A percentile compares a stretch with the other conserved stretches of the same genome.
Conservation (phyloP, 805 yeast genomes). For the Komagataella phaffii region DNA sequence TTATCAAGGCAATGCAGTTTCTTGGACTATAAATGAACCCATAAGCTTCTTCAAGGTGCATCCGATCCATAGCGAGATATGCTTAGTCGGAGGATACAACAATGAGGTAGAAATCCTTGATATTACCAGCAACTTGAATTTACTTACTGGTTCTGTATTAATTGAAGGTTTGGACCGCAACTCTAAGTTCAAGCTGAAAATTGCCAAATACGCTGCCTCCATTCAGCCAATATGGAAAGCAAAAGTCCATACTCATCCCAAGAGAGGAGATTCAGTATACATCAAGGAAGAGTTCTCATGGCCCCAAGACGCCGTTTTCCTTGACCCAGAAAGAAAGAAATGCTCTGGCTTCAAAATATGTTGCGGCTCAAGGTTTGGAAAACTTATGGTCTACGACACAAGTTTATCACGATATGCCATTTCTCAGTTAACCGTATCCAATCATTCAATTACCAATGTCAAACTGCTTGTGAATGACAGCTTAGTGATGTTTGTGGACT, state of each 20-base stretch:
- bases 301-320: constrained; percentile 12
- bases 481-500: constrained; percentile 12
- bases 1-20: background rate
- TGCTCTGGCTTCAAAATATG: constrained; percentile 1
- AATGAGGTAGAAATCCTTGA: constrained; percentile 4
- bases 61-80: constrained; percentile 3
- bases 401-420: constrained; percentile 11
- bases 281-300: constrained; percentile 12
- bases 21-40: constrained; percentile 4
- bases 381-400: constrained; percentile 11
- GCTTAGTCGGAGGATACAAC: constrained; percentile 6
- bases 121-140: constrained; percentile 4
- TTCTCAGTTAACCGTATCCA: constrained; percentile 10
- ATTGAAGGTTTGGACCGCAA: constrained; percentile 3
- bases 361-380: constrained; percentile 14
- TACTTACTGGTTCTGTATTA: background rate
- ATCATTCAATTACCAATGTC: constrained; percentile 10
- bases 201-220: constrained; percentile 9
- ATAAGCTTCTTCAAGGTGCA: constrained; percentile 4
- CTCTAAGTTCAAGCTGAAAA: constrained; percentile 4
- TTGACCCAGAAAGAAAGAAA: background rate
- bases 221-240: constrained; percentile 12
- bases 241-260: constrained; percentile 1
- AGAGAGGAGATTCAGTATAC: background rate
- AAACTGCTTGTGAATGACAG: constrained; percentile 3